Base-by-base conservation (phyloP, 768 basidiomycete genomes). In the Dacryopinax spathularia region DNA sequence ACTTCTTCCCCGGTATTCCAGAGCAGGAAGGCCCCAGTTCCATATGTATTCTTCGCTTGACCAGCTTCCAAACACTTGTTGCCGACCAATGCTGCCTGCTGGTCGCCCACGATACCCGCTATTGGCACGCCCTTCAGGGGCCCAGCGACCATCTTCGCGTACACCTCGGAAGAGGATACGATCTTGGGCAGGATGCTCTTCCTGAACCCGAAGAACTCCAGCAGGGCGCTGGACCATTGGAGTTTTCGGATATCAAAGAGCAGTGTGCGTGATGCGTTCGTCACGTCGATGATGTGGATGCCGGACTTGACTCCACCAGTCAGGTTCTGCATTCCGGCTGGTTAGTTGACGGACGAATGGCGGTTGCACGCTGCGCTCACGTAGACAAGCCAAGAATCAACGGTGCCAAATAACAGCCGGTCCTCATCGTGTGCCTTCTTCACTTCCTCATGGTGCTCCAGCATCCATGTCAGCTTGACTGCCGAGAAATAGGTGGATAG, bases 401-500 rank as follows among this genome's bases (percentile, higher is more conserved):
- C 87, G 1, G 96, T 99, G 25, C 96, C 96, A 70, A 97, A 93
- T 22, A 86, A 76, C 13, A 98, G 80, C 65, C 89, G 82, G 73
- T 91, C 91, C 35, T 81, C 75, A 36, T 87, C 84, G 70, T 93
- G 86, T 0, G 96, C 94, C 41, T 81, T 78, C 34, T 79, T 74
- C 62, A 98, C 91, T 33, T 84, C 82, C 2, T 81, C 79, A 70
- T 87, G 75, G 71, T 97, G 84, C 72, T 95, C 89, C 66, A 95
- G 84, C 88, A 99, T 91, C 95, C 95, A 99, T 44, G 89, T 84
- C 66, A 96, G 79, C 76, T 97, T 98, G 73, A 96, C 87, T 18
- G 88, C 95, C 25, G 94, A 96, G 77, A 99, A 99, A 76, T 99
- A 99, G 0, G 95, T 98, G 16, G 94, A 96, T 7, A 97, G 79